Evolutionary conservation across 139 green algal genomes (phyloP).

Genomic region (Pleodorina starrii): DNA sequence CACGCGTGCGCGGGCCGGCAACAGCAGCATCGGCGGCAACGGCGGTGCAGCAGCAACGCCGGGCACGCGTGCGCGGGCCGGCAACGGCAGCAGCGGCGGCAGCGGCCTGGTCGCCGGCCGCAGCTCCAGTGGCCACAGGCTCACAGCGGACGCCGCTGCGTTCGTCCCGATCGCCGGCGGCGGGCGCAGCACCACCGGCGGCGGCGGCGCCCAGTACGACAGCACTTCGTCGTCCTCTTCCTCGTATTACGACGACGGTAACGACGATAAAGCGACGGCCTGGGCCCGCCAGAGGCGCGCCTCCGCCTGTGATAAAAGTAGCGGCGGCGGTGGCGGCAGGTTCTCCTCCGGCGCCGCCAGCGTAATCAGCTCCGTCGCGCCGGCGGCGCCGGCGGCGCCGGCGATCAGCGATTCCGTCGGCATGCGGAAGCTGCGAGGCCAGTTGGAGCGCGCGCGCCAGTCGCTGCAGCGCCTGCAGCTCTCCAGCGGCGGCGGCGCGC

Average conservation of each 20-base stretch:
- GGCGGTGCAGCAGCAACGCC: not conserved
- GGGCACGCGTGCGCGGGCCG: not conserved
- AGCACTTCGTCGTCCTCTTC: not conserved
- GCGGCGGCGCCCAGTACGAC: not conserved
- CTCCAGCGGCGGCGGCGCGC: not conserved
- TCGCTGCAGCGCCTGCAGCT: conserved; percentile 25
- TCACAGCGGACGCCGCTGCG: no score
- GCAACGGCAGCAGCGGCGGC: no score
- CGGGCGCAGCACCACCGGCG: no score
- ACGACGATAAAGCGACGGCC: no score
- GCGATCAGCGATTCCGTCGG: not conserved
- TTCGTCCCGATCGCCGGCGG: no score
- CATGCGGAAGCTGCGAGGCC: not conserved
- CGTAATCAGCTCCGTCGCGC: not conserved
- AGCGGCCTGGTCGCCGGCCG: no score
- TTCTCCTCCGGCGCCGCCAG: not conserved
- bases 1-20: no score
- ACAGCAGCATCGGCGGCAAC: no score
- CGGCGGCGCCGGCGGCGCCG: no score
- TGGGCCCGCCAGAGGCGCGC: no score
- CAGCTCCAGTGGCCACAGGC: not conserved
- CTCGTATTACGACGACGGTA: not conserved
- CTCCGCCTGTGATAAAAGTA: no score
- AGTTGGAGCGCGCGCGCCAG: not conserved
- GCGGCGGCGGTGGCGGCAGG: not conserved